phyloP scores from a whole-genome alignment of 2,329 filamentous ascomycete species.

The Lasiodiplodia sp. region DNA sequence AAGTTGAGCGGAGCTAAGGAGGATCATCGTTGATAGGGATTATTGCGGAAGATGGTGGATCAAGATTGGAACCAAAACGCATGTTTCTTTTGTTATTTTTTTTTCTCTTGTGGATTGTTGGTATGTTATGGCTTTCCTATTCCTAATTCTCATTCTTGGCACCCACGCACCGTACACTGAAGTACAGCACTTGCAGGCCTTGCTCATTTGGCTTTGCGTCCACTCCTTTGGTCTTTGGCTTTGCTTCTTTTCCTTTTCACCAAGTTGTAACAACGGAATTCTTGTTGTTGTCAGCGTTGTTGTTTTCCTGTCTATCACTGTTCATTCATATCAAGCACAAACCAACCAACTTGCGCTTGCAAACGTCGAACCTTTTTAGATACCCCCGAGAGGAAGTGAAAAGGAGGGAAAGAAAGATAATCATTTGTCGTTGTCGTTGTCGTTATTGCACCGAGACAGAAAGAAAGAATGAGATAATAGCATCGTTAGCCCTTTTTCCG shows the following conservation, averaged over 20 bases:
- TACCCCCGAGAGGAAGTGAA: conserved; percentile 2
- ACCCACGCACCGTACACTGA: neutral
- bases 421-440: neutral
- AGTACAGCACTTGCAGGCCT: conserved; percentile 15
- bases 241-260: neutral
- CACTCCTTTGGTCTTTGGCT: conserved; percentile 3
- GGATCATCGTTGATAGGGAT: neutral
- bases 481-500: too few species aligned
- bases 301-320: neutral
- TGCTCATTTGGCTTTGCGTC: conserved; percentile 3
- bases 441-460: too few species aligned
- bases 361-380: neutral
- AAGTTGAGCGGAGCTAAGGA: neutral
- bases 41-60: neutral
- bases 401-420: neutral
- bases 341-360: too few species aligned
- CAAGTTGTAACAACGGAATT: neutral
- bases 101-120: conserved; percentile 4
- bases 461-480: too few species aligned
- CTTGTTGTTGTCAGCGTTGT: neutral
- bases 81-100: conserved; percentile 11
- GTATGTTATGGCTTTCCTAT: neutral
- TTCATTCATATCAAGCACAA: too few species aligned
- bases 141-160: neutral
- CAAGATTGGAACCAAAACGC: conserved; percentile 16